A percentile compares a stretch with the other conserved stretches of the same genome.
phyloP scores from a whole-genome alignment of 441 rosid genomes.

The Brassica balearica region DNA sequence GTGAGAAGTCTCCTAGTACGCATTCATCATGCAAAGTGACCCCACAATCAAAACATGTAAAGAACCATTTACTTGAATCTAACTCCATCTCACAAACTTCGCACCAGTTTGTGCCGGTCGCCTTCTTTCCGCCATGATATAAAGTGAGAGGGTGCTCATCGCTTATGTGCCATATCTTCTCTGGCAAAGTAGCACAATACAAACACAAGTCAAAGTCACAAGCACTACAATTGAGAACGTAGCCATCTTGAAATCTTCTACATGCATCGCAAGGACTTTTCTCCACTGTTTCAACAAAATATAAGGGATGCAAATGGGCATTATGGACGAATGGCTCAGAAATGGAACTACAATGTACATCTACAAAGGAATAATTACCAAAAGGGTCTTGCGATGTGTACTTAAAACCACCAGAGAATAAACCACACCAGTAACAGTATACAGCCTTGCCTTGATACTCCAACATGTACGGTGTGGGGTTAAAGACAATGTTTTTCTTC shows the following conservation, averaged over 20 bases:
- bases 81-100: conserved; percentile 26
- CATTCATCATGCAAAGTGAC: conserved; percentile 26
- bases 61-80: conserved; percentile 24
- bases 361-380: neutral
- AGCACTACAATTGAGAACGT: neutral
- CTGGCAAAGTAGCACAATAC: conserved; percentile 21
- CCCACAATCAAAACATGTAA: conserved; percentile 21
- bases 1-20: conserved; percentile 18
- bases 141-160: conserved; percentile 36
- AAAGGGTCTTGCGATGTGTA: neutral
- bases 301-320: conserved; percentile 24
- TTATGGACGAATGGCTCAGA: neutral
- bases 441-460: neutral
- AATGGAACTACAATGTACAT: conserved; percentile 23
- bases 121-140: neutral
- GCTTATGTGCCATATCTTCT: neutral
- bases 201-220: conserved; percentile 23
- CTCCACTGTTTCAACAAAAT: rapidly evolving
- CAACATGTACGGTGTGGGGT: neutral
- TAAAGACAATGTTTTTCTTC: conserved; percentile 1
- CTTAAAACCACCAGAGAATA: conserved; percentile 10
- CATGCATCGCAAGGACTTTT: neutral
- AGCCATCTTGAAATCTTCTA: rapidly evolving
- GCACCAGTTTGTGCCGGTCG: conserved; percentile 18
- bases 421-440: neutral